Percentiles rank a stretch among this genome's conserved stretches.
These are phyloP conservation scores for Albugo candida DNA, from an alignment of 352 stramenopile species.

Conservation along the genomic window DNA sequence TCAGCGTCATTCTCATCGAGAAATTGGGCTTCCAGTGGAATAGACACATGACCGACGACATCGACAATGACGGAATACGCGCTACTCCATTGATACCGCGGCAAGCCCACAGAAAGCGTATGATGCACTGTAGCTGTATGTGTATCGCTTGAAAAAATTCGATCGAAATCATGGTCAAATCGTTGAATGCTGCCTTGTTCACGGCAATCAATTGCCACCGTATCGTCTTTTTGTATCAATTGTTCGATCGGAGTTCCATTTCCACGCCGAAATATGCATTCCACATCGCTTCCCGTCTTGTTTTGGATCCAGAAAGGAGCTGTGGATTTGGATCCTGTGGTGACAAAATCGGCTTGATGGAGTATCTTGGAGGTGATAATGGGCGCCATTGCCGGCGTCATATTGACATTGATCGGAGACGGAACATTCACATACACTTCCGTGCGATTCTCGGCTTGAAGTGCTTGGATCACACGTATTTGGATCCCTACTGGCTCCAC, in stretches of 20 bases:
- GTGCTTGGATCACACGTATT: slow-evolving; percentile 39
- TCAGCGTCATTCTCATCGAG: slow-evolving; percentile 15
- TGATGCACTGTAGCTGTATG: slow-evolving; percentile 68
- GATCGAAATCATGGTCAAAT: slow-evolving; percentile 59
- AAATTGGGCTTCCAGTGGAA: slow-evolving; percentile 40
- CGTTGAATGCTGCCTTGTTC: slow-evolving; percentile 74
- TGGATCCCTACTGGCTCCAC: slow-evolving; percentile 70
- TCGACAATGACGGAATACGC: slow-evolving; percentile 71
- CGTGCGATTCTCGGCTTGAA: slow-evolving; percentile 50
- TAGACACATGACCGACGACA: slow-evolving; percentile 69
- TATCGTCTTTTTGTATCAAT: slow-evolving; percentile 32
- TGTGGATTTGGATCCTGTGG: slow-evolving; percentile 66
- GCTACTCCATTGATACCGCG: slow-evolving; percentile 67
- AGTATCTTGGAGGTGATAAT: slow-evolving; percentile 61
- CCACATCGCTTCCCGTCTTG: slow-evolving; percentile 58
- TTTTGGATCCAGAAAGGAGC: slow-evolving; percentile 82
- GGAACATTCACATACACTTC: slow-evolving; percentile 69
- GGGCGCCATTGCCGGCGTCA: slow-evolving; percentile 73
- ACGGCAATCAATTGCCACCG: slow-evolving; percentile 67
- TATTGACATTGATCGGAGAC: slow-evolving; percentile 75
- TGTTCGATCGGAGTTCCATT: slow-evolving; percentile 66
- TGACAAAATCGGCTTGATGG: slow-evolving; percentile 72
- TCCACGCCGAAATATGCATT: slow-evolving; percentile 74
- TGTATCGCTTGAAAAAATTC: slow-evolving; percentile 48
- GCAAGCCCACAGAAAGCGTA: slow-evolving; percentile 71